These are phyloP conservation scores for Russula foetens DNA, from an alignment of 768 basidiomycete genomes.

Conservation along the genomic window DNA sequence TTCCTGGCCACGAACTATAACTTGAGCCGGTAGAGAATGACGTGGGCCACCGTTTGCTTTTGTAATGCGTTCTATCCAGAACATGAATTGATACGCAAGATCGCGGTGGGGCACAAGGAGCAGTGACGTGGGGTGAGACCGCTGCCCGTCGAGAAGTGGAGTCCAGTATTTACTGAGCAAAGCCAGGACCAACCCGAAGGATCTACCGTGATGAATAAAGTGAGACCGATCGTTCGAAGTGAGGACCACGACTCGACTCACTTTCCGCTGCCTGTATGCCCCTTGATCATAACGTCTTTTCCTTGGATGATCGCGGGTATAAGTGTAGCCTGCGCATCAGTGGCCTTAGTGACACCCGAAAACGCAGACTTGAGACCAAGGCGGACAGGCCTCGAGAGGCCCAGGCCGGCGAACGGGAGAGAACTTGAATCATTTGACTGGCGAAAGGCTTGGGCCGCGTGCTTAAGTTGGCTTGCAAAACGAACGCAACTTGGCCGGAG, in stretches of 20 bases:
- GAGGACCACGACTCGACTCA: conserved; percentile 29
- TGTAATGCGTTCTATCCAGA: conserved; percentile 11
- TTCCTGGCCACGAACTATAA: conserved; percentile 49
- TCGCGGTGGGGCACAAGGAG: conserved; percentile 17
- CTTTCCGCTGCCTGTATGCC: conserved; percentile 77
- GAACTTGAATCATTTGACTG: not conserved
- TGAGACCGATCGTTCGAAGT: not conserved
- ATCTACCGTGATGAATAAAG: conserved; percentile 36
- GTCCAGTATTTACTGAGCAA: conserved; percentile 49
- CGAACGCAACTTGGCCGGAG: not conserved
- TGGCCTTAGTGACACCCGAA: conserved; percentile 51
- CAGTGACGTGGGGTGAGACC: conserved; percentile 4
- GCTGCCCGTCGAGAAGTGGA: not conserved
- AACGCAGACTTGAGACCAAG: conserved; percentile 49
- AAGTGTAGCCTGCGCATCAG: conserved; percentile 48
- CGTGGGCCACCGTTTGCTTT: not conserved
- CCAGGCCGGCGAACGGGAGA: conserved; percentile 41
- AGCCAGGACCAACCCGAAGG: conserved; percentile 62
- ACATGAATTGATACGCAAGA: conserved; percentile 10
- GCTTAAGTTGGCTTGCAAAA: not conserved
- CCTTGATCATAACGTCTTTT: conserved; percentile 58
- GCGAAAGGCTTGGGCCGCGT: not conserved
- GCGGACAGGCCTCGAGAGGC: conserved; percentile 42
- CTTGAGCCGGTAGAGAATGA: conserved; percentile 41
- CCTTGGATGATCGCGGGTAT: conserved; percentile 51